phyloP scores from a whole-genome alignment of 441 rosid genomes.

The Adansonia madagascariensis region DNA sequence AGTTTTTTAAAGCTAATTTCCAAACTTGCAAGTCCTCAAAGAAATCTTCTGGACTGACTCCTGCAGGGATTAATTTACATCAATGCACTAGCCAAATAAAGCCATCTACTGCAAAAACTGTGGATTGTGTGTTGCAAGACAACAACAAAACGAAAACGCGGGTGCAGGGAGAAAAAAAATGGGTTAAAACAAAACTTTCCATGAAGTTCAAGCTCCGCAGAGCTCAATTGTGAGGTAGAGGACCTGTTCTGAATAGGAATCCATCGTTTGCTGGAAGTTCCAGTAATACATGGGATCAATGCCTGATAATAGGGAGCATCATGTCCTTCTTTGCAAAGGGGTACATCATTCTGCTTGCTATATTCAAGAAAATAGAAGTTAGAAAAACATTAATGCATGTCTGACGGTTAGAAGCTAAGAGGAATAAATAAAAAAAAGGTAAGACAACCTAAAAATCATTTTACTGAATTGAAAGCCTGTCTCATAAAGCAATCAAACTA shows the following conservation, averaged over 20 bases:
- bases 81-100: constrained; percentile 29
- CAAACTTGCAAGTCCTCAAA: constrained; percentile 66
- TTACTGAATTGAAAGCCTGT: not conserved
- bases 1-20: constrained; percentile 73
- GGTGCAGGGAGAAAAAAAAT: constrained; percentile 13
- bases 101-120: constrained; percentile 5
- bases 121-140: not conserved
- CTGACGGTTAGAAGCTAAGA: not conserved
- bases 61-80: constrained; percentile 50
- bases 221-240: constrained; percentile 54
- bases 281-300: constrained; percentile 75
- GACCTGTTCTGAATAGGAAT: constrained; percentile 82
- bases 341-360: constrained; percentile 58
- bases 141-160: constrained; percentile 14
- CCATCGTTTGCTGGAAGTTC: constrained; percentile 82
- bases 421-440: constrained; percentile 7
- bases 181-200: constrained; percentile 65
- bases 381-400: constrained; percentile 8
- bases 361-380: constrained; percentile 27
- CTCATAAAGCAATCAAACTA: not conserved
- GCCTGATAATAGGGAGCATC: constrained; percentile 81
- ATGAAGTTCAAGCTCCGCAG: constrained; percentile 69
- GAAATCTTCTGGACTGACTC: constrained; percentile 73
- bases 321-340: constrained; percentile 69
- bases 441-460: not conserved